These are phyloP conservation scores for Ambrosiella beaveri DNA, from an alignment of 2,329 filamentous ascomycete species.

Conservation along the genomic window DNA sequence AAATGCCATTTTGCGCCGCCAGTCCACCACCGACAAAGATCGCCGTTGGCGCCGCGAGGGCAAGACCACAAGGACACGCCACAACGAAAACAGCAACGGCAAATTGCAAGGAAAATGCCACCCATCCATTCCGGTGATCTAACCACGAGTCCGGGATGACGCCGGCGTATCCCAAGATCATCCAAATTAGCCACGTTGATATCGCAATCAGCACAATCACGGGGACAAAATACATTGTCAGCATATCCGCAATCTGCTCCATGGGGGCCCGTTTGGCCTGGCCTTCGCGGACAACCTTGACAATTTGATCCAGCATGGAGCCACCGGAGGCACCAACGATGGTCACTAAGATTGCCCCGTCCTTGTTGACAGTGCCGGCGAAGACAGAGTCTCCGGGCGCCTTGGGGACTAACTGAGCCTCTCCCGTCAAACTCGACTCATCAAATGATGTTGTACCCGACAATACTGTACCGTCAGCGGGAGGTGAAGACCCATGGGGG, in stretches of 20 bases:
- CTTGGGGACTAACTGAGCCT: constrained; percentile 53
- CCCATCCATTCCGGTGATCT: constrained; percentile 44
- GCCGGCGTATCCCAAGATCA: constrained; percentile 43
- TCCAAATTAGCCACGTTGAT: constrained; percentile 55
- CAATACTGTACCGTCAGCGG: constrained; percentile 58
- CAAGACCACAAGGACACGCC: constrained; percentile 70
- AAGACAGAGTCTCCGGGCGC: constrained; percentile 44
- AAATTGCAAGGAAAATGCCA: constrained; percentile 61
- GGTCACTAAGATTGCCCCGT: constrained; percentile 40
- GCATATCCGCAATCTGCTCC: constrained; percentile 52
- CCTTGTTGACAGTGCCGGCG: constrained; percentile 60
- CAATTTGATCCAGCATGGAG: constrained; percentile 68
- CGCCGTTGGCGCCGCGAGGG: constrained; percentile 70
- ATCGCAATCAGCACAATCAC: constrained; percentile 53
- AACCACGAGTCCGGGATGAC: constrained; percentile 39
- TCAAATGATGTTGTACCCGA: constrained; percentile 55
- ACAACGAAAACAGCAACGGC: constrained; percentile 78
- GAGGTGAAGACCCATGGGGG: constrained; percentile 63
- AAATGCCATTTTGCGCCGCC: constrained; percentile 61
- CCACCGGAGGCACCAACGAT: constrained; percentile 48
- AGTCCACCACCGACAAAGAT: constrained; percentile 69
- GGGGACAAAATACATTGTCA: constrained; percentile 65
- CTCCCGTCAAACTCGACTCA: constrained; percentile 76
- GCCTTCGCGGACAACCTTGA: constrained; percentile 58
- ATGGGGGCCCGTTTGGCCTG: constrained; percentile 61